These are phyloP conservation scores for Phytopythium montanum DNA, from an alignment of 352 stramenopile species.

Conservation along the genomic window DNA sequence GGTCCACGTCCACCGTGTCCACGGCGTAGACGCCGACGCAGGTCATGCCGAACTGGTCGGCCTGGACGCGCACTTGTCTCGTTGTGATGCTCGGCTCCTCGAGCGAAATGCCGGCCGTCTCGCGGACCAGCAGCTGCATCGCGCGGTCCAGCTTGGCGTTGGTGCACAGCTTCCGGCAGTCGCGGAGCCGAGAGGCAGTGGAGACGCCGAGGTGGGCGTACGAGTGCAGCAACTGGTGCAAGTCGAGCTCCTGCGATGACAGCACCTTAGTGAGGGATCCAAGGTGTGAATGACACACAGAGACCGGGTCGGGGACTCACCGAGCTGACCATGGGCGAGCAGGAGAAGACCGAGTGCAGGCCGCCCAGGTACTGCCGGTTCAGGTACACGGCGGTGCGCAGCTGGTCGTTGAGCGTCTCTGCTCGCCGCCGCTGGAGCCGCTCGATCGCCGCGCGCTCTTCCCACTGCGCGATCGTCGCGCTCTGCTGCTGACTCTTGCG, in stretches of 20 bases:
- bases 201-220: conserved; percentile 32
- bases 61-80: conserved; percentile 20
- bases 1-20: conserved; percentile 11
- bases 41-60: conserved; percentile 18
- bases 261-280: neutral
- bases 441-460: conserved; percentile 21
- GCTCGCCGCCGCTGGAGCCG: conserved; percentile 16
- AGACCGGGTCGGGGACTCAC: neutral
- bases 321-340: conserved; percentile 14
- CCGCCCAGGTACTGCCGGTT: conserved; percentile 14
- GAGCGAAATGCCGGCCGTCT: conserved; percentile 27
- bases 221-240: conserved; percentile 37
- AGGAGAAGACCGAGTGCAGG: conserved; percentile 19
- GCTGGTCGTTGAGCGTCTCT: conserved; percentile 19
- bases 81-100: conserved; percentile 28
- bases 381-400: conserved; percentile 16
- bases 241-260: conserved; percentile 23
- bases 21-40: conserved; percentile 14
- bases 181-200: conserved; percentile 21
- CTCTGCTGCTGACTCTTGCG: conserved; percentile 1
- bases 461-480: conserved; percentile 17
- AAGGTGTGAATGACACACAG: neutral
- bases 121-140: conserved; percentile 29
- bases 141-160: conserved; percentile 34
- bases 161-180: conserved; percentile 23